Percentiles rank a stretch among this genome's conserved stretches.
These are phyloP conservation scores for Nicotiana attenuata DNA, from an alignment of 257 asterid genomes.

Conservation along the genomic window DNA sequence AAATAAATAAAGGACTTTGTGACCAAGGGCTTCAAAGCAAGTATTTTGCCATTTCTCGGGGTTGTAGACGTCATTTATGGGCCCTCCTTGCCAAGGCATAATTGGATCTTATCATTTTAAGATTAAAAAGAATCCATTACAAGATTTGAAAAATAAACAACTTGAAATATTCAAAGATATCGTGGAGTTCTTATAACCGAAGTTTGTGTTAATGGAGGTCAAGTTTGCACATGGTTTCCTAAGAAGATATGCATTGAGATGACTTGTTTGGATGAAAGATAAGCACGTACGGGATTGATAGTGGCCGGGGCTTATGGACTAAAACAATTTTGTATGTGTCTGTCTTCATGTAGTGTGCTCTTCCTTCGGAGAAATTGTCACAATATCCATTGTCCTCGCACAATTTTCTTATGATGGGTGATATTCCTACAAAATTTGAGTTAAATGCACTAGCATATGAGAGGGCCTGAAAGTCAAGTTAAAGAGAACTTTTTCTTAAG, in stretches of 20 bases:
- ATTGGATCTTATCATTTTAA: conserved; percentile 69
- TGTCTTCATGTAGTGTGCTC: neutral
- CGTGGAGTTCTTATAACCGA: conserved; percentile 42
- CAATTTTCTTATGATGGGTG: neutral
- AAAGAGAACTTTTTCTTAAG: too few species aligned
- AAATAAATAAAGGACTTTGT: conserved; percentile 53
- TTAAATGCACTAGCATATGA: neutral
- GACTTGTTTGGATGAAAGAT: neutral
- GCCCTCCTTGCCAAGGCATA: conserved; percentile 86
- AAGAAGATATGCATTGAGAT: neutral
- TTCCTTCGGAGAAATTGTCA: neutral
- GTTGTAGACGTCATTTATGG: conserved; percentile 72
- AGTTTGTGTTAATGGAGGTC: conserved; percentile 59
- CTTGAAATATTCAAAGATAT: conserved; percentile 55
- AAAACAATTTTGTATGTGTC: neutral
- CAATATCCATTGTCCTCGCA: neutral
- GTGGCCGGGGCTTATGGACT: neutral
- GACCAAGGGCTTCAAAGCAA: conserved; percentile 29
- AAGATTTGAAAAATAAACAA: conserved; percentile 54
- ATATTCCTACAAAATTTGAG: neutral
- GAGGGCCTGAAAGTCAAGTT: neutral
- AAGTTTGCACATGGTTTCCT: neutral
- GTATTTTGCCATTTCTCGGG: conserved; percentile 65
- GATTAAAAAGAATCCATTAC: conserved; percentile 35
- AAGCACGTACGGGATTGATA: neutral